Evolutionary conservation across 1,139 yeast species (phyloP).

Genomic region (Geotrichum bryndzae): DNA sequence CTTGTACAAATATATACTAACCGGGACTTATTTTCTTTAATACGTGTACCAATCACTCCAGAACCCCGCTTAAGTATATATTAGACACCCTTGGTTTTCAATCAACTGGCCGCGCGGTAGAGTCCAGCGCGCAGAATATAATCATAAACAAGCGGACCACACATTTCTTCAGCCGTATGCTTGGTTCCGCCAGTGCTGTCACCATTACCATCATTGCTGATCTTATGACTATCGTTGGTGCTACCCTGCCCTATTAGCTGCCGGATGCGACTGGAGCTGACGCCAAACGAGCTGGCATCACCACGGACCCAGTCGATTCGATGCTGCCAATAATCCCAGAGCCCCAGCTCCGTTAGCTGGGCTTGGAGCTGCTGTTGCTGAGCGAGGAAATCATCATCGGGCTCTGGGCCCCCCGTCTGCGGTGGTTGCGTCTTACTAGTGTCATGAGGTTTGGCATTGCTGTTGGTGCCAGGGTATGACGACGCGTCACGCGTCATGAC

Average conservation of each 20-base stretch:
- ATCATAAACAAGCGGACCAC: not conserved
- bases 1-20: too few relatives aligned
- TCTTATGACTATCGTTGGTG: not conserved
- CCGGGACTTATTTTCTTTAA: too few relatives aligned
- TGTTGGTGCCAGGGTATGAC: not conserved
- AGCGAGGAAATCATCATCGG: not conserved
- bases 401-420: not conserved
- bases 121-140: not conserved
- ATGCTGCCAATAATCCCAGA: not conserved
- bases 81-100: not conserved
- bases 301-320: not conserved
- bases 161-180: not conserved
- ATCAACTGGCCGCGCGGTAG: not conserved
- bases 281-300: not conserved
- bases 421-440: not conserved
- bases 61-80: not conserved
- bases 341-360: not conserved
- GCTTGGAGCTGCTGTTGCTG: not conserved
- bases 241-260: not conserved
- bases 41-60: not conserved
- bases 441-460: not conserved
- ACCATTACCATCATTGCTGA: not conserved
- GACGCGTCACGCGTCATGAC: constrained; percentile 48
- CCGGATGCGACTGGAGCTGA: not conserved
- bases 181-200: not conserved